A percentile compares a stretch with the other conserved stretches of the same genome.
These are phyloP conservation scores for Verticillium alfalfae DNA, from an alignment of 2,329 filamentous ascomycete species.

Conservation along the genomic window DNA sequence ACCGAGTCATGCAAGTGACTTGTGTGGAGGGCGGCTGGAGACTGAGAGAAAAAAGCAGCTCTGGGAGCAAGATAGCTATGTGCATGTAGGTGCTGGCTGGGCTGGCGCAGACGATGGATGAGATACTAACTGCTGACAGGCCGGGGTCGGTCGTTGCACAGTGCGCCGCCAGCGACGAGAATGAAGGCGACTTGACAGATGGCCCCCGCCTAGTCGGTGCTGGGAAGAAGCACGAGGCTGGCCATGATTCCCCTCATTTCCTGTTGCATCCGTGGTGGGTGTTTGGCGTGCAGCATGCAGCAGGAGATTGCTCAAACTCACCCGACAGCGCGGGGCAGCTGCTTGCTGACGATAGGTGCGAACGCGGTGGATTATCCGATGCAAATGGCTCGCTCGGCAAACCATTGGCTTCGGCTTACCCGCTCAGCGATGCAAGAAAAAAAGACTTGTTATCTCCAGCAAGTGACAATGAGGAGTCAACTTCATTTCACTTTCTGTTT, in stretches of 20 bases:
- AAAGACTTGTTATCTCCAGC: too few species aligned
- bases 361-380: not conserved
- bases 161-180: not conserved
- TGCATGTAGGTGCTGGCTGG: too few species aligned
- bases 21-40: not conserved
- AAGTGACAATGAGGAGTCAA: too few species aligned
- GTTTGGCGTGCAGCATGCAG: not conserved
- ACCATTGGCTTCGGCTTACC: not conserved
- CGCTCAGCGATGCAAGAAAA: too few species aligned
- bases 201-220: not conserved
- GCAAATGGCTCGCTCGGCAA: not conserved
- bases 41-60: not conserved
- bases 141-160: not conserved
- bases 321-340: not conserved
- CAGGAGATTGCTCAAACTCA: not conserved
- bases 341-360: not conserved
- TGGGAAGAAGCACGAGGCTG: not conserved
- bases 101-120: too few species aligned
- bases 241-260: not conserved
- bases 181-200: not conserved
- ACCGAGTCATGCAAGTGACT: not conserved
- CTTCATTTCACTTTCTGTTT: too few species aligned
- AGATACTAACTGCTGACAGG: too few species aligned
- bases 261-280: not conserved
- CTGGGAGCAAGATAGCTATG: too few species aligned